Evolutionary conservation across 768 basidiomycete genomes (phyloP).

Genomic region (Thelephora aurantiotincta): DNA sequence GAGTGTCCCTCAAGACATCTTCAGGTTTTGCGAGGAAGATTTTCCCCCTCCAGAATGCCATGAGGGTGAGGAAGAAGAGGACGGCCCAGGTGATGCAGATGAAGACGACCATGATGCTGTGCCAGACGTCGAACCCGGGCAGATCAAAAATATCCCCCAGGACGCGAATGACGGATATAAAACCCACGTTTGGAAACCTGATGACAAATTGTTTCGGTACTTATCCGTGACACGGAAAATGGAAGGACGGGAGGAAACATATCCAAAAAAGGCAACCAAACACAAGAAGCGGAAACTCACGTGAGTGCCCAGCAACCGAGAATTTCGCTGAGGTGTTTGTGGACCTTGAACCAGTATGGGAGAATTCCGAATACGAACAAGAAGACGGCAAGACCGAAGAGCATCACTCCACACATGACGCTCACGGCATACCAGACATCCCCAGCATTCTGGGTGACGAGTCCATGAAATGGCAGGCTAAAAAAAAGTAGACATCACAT

Average conservation of each 20-base stretch:
- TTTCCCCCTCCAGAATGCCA: constrained; percentile 27
- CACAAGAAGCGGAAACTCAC: too few relatives aligned
- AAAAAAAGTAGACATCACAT: neutral
- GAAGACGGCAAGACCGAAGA: constrained; percentile 33
- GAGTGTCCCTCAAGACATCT: constrained; percentile 26
- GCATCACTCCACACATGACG: constrained; percentile 23
- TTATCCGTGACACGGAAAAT: neutral
- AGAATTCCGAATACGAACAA: constrained; percentile 30
- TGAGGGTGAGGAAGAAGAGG: constrained; percentile 24
- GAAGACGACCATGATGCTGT: constrained; percentile 24
- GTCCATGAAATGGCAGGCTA: constrained; percentile 21
- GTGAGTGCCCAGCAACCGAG: constrained; percentile 23
- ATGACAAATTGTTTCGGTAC: constrained; percentile 1
- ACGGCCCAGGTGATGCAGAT: constrained; percentile 27
- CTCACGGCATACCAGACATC: constrained; percentile 30
- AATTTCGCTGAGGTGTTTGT: constrained; percentile 30
- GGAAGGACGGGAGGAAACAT: too few relatives aligned
- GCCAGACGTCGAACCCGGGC: constrained; percentile 23
- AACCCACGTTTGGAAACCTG: constrained; percentile 18
- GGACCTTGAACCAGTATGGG: constrained; percentile 35
- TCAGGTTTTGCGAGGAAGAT: constrained; percentile 28
- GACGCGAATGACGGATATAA: constrained; percentile 27
- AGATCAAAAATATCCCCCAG: constrained; percentile 28
- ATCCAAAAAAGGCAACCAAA: neutral
- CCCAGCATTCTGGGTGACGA: constrained; percentile 24